These are phyloP conservation scores for Gaeumannomyces tritici DNA, from an alignment of 2,329 filamentous ascomycete genomes.

Conservation along the genomic window DNA sequence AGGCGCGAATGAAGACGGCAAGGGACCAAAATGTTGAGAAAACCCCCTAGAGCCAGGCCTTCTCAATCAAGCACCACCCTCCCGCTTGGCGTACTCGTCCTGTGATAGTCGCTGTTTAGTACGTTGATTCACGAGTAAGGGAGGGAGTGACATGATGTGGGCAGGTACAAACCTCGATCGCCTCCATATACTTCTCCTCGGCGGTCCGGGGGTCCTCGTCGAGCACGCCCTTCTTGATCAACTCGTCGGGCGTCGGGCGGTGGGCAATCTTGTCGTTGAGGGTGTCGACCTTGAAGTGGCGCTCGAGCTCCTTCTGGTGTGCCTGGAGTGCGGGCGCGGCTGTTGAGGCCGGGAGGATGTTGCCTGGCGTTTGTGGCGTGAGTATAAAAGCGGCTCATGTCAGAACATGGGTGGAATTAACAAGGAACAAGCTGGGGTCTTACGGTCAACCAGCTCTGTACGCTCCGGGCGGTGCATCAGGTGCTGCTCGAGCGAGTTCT, in stretches of 20 bases:
- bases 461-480: constrained; percentile 65
- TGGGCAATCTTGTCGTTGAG: constrained; percentile 80
- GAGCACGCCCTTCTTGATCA: constrained; percentile 74
- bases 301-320: constrained; percentile 75
- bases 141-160: neutral
- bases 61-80: constrained; percentile 42
- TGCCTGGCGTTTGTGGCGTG: constrained; percentile 42
- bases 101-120: constrained; percentile 20
- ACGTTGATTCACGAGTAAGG: neutral
- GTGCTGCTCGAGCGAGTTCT: constrained; percentile 65
- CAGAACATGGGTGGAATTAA: constrained; percentile 1
- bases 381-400: neutral
- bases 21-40: too few relatives aligned
- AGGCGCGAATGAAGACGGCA: neutral
- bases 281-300: constrained; percentile 77
- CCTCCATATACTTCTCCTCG: constrained; percentile 48
- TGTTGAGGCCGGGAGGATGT: constrained; percentile 73
- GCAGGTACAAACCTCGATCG: constrained; percentile 34
- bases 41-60: neutral
- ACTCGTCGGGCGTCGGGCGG: constrained; percentile 64
- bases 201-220: constrained; percentile 54
- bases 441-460: constrained; percentile 71
- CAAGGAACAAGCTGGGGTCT: constrained; percentile 13
- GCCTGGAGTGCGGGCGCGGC: constrained; percentile 73
- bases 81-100: constrained; percentile 52